Percentiles rank a stretch among this genome's conserved stretches.
Conservation (phyloP, 257 asterid species). For the Solanum rostratum region DNA sequence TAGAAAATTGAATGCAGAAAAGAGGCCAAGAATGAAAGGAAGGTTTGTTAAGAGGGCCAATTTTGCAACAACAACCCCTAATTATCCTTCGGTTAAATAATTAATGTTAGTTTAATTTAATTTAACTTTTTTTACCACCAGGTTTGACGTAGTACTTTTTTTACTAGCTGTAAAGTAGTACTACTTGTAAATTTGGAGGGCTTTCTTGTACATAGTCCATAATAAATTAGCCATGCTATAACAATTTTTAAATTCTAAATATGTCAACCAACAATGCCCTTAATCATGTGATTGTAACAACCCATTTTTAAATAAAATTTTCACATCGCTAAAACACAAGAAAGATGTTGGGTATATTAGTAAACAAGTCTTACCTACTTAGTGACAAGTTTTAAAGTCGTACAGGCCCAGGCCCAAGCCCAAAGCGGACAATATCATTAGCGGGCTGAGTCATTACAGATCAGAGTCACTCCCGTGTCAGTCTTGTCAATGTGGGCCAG, state of each 20-base stretch:
- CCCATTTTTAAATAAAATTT: no score
- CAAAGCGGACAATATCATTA: no score
- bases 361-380: no score
- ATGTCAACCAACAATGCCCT: no score
- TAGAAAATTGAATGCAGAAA: constrained; percentile 85
- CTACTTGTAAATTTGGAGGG: not conserved
- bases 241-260: not conserved
- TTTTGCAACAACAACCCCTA: constrained; percentile 21
- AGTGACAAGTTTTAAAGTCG: no score
- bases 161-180: not conserved
- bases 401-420: no score
- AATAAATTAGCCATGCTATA: not conserved
- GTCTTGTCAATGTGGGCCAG: no score
- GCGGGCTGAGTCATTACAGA: no score
- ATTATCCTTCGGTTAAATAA: constrained; percentile 24
- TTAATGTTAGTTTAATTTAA: constrained; percentile 3
- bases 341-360: no score
- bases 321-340: no score
- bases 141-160: not conserved
- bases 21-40: constrained; percentile 97
- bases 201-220: not conserved
- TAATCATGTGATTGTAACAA: no score
- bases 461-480: no score
- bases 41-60: constrained; percentile 75
- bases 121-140: not conserved